Evolutionary conservation across 805 yeast species (phyloP), one percentile per base, ranked within the genome.

Genomic region (Wickerhamiella domercqiae): DNA sequence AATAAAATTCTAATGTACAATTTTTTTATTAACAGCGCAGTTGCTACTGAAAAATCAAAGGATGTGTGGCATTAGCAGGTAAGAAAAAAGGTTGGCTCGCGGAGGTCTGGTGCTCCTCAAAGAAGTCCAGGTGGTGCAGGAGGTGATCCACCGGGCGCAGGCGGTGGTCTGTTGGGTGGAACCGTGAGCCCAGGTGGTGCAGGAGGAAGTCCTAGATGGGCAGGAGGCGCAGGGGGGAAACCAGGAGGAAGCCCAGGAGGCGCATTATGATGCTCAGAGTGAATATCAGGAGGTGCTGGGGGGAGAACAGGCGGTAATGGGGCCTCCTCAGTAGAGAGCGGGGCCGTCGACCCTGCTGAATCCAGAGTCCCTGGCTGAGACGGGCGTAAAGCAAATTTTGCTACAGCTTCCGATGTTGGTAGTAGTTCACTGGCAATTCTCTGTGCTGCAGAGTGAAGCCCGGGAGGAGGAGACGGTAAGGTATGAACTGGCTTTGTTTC

Each of bases 181-280:
- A 32, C 37, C 21, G 32, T 11, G 17, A 14, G 11, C 16, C 9
- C 16, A n/a, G 32, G 9, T n/a, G 35, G 21, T n/a, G 21, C 39
- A 13, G 31, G 36, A 29, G 40, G 13, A 9, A 24, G 33, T n/a
- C 32, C 26, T n/a, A 45, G 41, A 13, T 38, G 39, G 16, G 47
- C 36, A 19, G 42, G 39, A 33, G 44, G 42, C 25, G 39, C 34
- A 5, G 34, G 42, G 9, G 51, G 47, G 1, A 44, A 53, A 37
- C 42, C 46, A 21, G 40, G 47, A 16, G 40, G 33, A 34, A 15
- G 28, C 22, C 42, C 37, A 13, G 45, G 43, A 24, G 44, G 45
- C 13, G n/a, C 19, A 13, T 13, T 6, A 9, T 14, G 15, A 9
- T 7, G 7, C 15, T 17, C 31, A 7, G 31, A 17, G 26, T 9